Evolutionary conservation across 331 rosid genomes (phyloP).

Genomic region (Malus hybrid): DNA sequence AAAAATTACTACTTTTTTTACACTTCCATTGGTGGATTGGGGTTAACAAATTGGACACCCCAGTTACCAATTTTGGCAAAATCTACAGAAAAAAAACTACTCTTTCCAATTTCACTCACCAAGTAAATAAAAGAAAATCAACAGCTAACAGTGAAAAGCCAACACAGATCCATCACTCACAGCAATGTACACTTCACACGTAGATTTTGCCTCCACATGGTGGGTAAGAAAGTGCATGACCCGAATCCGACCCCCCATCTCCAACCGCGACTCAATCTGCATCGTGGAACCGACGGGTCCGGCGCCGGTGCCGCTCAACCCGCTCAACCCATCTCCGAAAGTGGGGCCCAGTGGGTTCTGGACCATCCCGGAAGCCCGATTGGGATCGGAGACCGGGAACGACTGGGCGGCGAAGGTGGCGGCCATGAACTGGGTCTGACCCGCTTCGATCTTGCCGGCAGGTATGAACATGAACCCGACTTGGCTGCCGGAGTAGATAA

Average conservation of each 20-base stretch:
- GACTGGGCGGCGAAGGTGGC: slow-evolving; percentile 72
- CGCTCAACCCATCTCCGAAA: slow-evolving; percentile 21
- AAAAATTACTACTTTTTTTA: slow-evolving; percentile 4
- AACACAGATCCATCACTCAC: slow-evolving; percentile 68
- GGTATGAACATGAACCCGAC: slow-evolving; percentile 95
- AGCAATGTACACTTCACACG: slow-evolving; percentile 52
- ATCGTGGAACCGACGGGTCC: slow-evolving; percentile 44
- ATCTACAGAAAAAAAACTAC: neutral
- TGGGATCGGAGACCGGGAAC: slow-evolving; percentile 44
- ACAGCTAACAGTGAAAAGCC: slow-evolving; percentile 65
- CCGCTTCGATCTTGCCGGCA: slow-evolving; percentile 70
- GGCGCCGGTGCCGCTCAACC: slow-evolving; percentile 32
- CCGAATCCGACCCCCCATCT: slow-evolving; percentile 67
- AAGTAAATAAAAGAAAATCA: neutral
- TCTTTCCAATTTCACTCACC: neutral
- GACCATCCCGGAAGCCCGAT: neutral
- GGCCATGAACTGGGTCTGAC: slow-evolving; percentile 64
- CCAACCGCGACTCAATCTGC: slow-evolving; percentile 51
- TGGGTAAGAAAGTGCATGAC: slow-evolving; percentile 75
- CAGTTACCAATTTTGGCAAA: neutral
- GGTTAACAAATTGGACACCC: neutral
- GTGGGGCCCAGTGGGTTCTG: slow-evolving; percentile 20
- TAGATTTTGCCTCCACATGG: slow-evolving; percentile 47
- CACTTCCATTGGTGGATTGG: neutral
- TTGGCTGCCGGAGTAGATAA: slow-evolving; percentile 58